Evolutionary conservation across 257 asterid genomes (phyloP), one percentile per base, ranked within the genome.

Genomic region (Nicotiana paniculata): DNA sequence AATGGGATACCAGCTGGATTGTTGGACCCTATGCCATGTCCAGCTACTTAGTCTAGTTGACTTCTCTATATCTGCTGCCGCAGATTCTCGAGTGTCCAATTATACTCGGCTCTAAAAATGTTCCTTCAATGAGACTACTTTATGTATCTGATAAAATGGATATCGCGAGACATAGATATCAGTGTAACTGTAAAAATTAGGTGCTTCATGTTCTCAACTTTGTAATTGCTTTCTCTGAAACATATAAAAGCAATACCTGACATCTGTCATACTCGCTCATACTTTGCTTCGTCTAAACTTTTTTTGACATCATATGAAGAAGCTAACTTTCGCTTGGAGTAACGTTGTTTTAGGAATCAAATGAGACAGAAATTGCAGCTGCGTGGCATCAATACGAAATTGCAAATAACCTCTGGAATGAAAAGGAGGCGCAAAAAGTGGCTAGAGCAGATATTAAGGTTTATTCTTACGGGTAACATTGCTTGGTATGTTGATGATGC

Each of bases 401-500:
- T 81, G 94, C 97, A 81, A 89, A 86, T 88, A 90, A 91, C 78
- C 90, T 90, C 39, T 88, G 91, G 87, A 92, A 90, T 81, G 91
- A 86, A 59, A 86, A 87, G 82, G 94, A 90, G 62, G 96, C 93
- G 67, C 91, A 91, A 84, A 90, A 82, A 86, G 80, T 88, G 86
- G 95, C 97, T 84, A 93, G 94, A 88, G 88, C 81, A 67, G 92
- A 90, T 59, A 83, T 85, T 67, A 92, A 90, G 98, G 99, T 94
- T 81, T 79, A 85, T 69, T 76, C 79, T 82, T 86, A 69, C 80
- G 51, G 11, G 32, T 33, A 48, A 58, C 32, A 12, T 81, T 81
- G 10, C 48, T 28, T 81, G 53, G 59, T 75, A 24, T 61, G 17
- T 33, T 65, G 58, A 26, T 80, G 76, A 51, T 51, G 48, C 33